Evolutionary conservation across 2,329 filamentous ascomycete species (phyloP), one percentile per base, ranked within the genome.

Genomic region (Colletotrichum navitas): DNA sequence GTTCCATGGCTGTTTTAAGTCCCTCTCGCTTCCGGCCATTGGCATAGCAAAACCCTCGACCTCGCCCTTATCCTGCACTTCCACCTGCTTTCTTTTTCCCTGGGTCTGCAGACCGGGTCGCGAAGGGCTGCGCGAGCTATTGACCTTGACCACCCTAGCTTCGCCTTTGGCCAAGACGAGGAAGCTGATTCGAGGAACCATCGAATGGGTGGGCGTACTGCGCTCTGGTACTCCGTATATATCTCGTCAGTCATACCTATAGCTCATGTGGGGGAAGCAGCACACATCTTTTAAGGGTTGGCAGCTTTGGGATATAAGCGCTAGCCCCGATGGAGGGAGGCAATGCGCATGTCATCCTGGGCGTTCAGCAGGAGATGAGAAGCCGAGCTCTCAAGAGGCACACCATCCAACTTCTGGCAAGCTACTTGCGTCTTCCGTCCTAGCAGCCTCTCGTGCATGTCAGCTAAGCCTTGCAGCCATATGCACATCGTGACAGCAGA

Each of bases 21-120:
- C 26, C 41, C 69, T 69, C 69, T 64, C 69, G 47, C 66, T 64
- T 69, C 54, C 47, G 59, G 32, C 36, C 34, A 12, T 54, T 45
- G 21, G 11, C 41, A 3, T 36, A 11, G n/a, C 21, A 34, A 47
- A 7, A 29, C 58, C 52, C 58, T 71, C 51, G 26, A 39, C 21
- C 18, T 18, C 16, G 14, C 39, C 14, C 39, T 18, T 18, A 14
- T 21, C 52, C 52, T 2, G 16, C 43, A 45, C 43, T 5, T 47
- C 45, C 21, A 12, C 45, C 45, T 24, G 32, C 26, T 18, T 41
- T 43, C 21, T 21, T 49, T 51, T 11, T 26, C 43, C 43, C 21
- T 67, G 51, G 18, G 12, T 51, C 45, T 24, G 45, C n/a, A 47
- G n/a, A 47, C 45, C n/a, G 45, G 45, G 10, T 24, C 45, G n/a